Percentiles rank a stretch among this genome's conserved stretches.
Conservation (phyloP, 2,329 filamentous ascomycete species). For the Nothophaeocryptopus gaeumannii region DNA sequence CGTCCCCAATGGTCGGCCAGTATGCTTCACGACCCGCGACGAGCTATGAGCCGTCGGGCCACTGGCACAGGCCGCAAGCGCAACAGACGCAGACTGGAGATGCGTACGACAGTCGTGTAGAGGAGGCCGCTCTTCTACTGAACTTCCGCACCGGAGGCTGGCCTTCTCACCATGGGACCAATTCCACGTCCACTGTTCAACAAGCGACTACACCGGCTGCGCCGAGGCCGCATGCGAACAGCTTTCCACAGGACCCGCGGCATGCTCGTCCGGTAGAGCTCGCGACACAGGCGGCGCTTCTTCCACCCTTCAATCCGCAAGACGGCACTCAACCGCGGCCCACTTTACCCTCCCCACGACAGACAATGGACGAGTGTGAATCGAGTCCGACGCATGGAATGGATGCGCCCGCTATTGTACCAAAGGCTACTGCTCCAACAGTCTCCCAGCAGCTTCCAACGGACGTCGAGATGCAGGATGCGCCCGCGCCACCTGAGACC, state of each 20-base stretch:
- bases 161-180: conserved; percentile 17
- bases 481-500: conserved; percentile 38
- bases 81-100: conserved; percentile 17
- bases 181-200: conserved; percentile 8
- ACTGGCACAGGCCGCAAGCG: conserved; percentile 15
- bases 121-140: conserved; percentile 47
- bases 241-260: conserved; percentile 29
- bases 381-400: conserved; percentile 12
- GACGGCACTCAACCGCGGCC: conserved; percentile 11
- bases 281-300: conserved; percentile 16
- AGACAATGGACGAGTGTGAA: conserved; percentile 17
- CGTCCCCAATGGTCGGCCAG: conserved; percentile 43
- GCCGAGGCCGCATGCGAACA: conserved; percentile 33
- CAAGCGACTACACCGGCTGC: conserved; percentile 2
- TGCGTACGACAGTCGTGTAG: conserved; percentile 38
- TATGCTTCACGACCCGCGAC: conserved; percentile 45
- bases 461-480: conserved; percentile 17
- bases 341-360: conserved; percentile 26
- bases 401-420: conserved; percentile 1
- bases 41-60: conserved; percentile 43
- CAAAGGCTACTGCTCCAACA: neutral
- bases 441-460: neutral
- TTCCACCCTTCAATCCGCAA: conserved; percentile 31
- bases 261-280: conserved; percentile 24
- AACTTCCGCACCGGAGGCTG: conserved; percentile 39